Conservation (phyloP, 2,329 filamentous ascomycete species). For the Paradendryphiella salina region DNA sequence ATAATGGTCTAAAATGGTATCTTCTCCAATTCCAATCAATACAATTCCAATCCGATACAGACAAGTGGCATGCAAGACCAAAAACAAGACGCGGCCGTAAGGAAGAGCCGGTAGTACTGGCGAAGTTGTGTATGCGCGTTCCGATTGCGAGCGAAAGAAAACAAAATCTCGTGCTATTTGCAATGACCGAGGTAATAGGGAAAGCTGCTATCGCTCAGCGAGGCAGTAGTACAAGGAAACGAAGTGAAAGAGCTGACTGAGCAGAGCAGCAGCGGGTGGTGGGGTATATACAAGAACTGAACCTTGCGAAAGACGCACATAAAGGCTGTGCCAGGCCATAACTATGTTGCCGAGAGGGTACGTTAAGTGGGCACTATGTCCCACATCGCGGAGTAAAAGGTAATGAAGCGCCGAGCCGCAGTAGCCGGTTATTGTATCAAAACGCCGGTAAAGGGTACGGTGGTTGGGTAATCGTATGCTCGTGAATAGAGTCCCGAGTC, state of each 20-base stretch:
- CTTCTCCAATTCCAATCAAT: slow-evolving; percentile 6
- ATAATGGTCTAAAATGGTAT: slow-evolving; percentile 15
- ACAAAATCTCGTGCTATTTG: not conserved
- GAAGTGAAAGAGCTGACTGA: slow-evolving; percentile 1
- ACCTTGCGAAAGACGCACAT: slow-evolving; percentile 10
- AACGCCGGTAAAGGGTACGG: not conserved
- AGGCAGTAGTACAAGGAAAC: slow-evolving; percentile 4
- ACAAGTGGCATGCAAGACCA: not conserved
- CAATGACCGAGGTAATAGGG: not conserved
- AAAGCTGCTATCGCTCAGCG: not conserved
- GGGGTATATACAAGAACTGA: slow-evolving; percentile 21
- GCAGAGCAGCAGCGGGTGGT: not conserved
- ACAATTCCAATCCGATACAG: not conserved
- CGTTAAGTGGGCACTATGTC: not conserved
- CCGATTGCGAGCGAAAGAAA: too few relatives aligned
- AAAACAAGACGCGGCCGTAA: not conserved
- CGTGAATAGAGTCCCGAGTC: slow-evolving; percentile 1
- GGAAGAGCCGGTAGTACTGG: not conserved
- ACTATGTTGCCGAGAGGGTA: slow-evolving; percentile 2
- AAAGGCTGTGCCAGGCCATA: slow-evolving; percentile 7
- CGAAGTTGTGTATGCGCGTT: not conserved
- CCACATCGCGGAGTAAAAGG: not conserved
- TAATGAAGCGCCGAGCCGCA: not conserved
- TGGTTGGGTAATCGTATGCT: slow-evolving; percentile 3
- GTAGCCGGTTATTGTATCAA: slow-evolving; percentile 1